A percentile compares a stretch with the other conserved stretches of the same genome.
phyloP scores from a whole-genome alignment of 495 filamentous ascomycete species.

The Aspergillus coremiiformis region DNA sequence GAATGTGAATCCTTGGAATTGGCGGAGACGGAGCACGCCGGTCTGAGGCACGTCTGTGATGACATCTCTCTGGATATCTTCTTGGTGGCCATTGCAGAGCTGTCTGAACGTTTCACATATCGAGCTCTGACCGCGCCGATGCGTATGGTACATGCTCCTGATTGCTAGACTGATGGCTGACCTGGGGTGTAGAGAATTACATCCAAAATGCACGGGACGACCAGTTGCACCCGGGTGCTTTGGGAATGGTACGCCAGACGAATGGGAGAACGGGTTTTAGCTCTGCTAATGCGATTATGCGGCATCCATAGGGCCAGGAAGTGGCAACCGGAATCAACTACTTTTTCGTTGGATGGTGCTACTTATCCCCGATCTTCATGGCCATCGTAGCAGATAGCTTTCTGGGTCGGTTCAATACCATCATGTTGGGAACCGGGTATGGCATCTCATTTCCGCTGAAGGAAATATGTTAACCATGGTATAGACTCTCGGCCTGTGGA shows the following conservation, averaged over 20 bases:
- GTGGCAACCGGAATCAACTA: constrained; percentile 48
- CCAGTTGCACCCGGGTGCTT: constrained; percentile 7
- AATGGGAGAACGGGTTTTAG: constrained; percentile 7
- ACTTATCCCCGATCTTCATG: constrained; percentile 52
- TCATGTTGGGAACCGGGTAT: constrained; percentile 28
- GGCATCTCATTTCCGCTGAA: constrained; percentile 2
- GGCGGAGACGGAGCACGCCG: background rate
- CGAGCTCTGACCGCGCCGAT: constrained; percentile 2
- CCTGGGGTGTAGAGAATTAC: constrained; percentile 2
- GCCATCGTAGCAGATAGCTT: constrained; percentile 60
- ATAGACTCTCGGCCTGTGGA: constrained; percentile 49
- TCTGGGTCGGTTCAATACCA: constrained; percentile 58
- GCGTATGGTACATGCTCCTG: background rate
- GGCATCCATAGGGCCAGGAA: constrained; percentile 45
- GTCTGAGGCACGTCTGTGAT: constrained; percentile 5
- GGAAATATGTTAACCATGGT: too few relatives aligned
- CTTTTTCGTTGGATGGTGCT: constrained; percentile 60
- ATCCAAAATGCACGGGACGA: constrained; percentile 3
- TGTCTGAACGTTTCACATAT: constrained; percentile 6
- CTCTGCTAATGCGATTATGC: constrained; percentile 23
- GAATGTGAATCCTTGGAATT: background rate
- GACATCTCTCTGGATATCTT: background rate
- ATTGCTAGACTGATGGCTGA: background rate
- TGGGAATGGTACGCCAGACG: constrained; percentile 18
- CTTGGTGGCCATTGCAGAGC: background rate